Evolutionary conservation across 2,329 filamentous ascomycete species (phyloP), one percentile per base, ranked within the genome.

Genomic region (Tolypocladium ophioglossoides): DNA sequence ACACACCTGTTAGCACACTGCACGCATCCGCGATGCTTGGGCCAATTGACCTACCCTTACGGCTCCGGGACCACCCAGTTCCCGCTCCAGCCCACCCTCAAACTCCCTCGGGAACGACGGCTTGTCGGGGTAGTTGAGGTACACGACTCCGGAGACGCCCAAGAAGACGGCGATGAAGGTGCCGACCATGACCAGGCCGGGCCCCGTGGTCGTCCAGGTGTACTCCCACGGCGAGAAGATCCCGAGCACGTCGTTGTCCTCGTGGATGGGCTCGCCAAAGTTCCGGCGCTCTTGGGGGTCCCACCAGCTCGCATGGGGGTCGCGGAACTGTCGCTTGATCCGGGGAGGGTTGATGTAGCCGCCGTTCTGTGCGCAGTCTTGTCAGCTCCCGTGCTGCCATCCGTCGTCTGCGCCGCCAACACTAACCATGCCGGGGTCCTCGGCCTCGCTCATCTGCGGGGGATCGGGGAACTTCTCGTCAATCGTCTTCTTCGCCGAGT

Each of bases 221-320:
- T 99, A 97, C 65, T 91, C 86, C 70, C 94, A 85, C 2, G 90
- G 84, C 51, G 89, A 87, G 74, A 99, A 92, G 60, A 96, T 86
- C 63, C 91, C 91, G 55, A 97, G 78, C 55, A 91, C 80, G 70
- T 99, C 95, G 72, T 96, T 87, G 72, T 99, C 94, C 73, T 99
- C 95, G 72, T 99, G 92, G 52, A 95, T 84, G 14, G 92, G 89
- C 73, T 99, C 95, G 72, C 91, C 91, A 70, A 89, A 97, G 79
- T 99, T 97, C 66, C 94, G 84, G 69, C 91, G 86, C 73, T 97
- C 94, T 75, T 99, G 94, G 72, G 91, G 87, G 74, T 99, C 92
- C 89, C 91, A 97, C 90, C 91, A 99, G 68, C 89, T 85, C 68
- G 74, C 92, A 70, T 97, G 83, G 38, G 95, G 94, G 72, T 97